phyloP scores from a whole-genome alignment of 768 basidiomycete genomes.

The Termitomyces sp. region DNA sequence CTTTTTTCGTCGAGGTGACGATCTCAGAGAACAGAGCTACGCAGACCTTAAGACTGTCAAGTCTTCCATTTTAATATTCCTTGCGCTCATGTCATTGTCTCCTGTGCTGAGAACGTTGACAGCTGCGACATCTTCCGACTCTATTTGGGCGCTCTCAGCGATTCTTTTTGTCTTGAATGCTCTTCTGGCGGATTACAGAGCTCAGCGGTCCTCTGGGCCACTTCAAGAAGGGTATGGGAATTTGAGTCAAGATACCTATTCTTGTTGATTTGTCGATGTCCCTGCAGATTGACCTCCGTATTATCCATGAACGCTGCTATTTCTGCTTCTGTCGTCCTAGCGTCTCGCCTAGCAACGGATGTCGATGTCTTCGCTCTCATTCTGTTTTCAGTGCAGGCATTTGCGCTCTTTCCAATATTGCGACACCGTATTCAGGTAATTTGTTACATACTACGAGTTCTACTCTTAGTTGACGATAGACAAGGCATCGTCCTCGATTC shows the following conservation, averaged over 20 bases:
- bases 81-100: constrained; percentile 83
- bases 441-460: constrained; percentile 12
- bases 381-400: constrained; percentile 76
- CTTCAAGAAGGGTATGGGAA: constrained; percentile 52
- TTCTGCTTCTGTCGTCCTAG: constrained; percentile 88
- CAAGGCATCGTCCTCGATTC: constrained; percentile 43
- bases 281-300: constrained; percentile 67
- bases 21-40: not conserved
- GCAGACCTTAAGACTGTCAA: constrained; percentile 75
- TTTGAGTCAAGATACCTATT: constrained; percentile 16
- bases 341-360: constrained; percentile 82
- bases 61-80: constrained; percentile 81
- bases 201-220: constrained; percentile 35
- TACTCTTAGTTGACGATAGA: constrained; percentile 4
- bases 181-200: constrained; percentile 78
- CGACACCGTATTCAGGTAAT: constrained; percentile 67
- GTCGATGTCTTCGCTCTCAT: constrained; percentile 86
- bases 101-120: constrained; percentile 91
- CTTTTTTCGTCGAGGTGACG: not conserved
- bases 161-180: constrained; percentile 78
- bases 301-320: constrained; percentile 89
- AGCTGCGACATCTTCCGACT: constrained; percentile 92
- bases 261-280: constrained; percentile 8
- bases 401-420: constrained; percentile 80
- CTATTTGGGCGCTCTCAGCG: constrained; percentile 94